Evolutionary conservation across 148 eudicot species (phyloP).

Genomic region (Limonium bicolor): DNA sequence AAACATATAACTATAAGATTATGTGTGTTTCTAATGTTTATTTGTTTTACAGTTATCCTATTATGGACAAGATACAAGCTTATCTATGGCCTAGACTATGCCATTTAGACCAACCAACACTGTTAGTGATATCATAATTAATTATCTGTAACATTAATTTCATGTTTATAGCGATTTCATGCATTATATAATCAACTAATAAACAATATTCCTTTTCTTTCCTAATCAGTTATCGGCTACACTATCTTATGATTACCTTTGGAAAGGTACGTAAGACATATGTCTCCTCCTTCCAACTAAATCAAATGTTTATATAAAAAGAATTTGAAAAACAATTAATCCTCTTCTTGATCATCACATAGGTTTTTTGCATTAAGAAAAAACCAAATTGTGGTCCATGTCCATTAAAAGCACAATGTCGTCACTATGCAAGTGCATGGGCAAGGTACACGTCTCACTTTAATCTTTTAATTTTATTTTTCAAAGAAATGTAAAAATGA

Average conservation of each 20-base stretch:
- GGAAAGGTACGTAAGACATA: slow-evolving; percentile 18
- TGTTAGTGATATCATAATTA: slow-evolving; percentile 15
- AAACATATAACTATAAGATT: too few species aligned
- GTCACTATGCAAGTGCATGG: slow-evolving; percentile 17
- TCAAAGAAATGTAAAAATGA: not conserved
- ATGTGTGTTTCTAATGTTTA: too few species aligned
- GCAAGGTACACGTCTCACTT: slow-evolving; percentile 12
- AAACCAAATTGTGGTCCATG: slow-evolving; percentile 30
- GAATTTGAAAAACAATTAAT: too few species aligned
- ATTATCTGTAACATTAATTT: not conserved
- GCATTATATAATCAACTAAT: not conserved
- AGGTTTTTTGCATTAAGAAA: slow-evolving; percentile 41
- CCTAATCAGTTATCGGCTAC: slow-evolving; percentile 25
- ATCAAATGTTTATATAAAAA: too few species aligned
- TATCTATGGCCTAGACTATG: slow-evolving; percentile 38
- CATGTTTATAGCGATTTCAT: not conserved
- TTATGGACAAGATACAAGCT: slow-evolving; percentile 22
- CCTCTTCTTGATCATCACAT: slow-evolving; percentile 4
- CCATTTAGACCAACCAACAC: slow-evolving; percentile 25
- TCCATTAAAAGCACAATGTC: slow-evolving; percentile 27
- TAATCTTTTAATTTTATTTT: not conserved
- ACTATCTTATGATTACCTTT: slow-evolving; percentile 31
- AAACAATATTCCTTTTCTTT: not conserved
- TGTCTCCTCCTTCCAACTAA: too few species aligned
- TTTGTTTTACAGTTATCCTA: slow-evolving; percentile 26